Evolutionary conservation across 768 basidiomycete species (phyloP).

Genomic region (Pulveroboletus sp.): DNA sequence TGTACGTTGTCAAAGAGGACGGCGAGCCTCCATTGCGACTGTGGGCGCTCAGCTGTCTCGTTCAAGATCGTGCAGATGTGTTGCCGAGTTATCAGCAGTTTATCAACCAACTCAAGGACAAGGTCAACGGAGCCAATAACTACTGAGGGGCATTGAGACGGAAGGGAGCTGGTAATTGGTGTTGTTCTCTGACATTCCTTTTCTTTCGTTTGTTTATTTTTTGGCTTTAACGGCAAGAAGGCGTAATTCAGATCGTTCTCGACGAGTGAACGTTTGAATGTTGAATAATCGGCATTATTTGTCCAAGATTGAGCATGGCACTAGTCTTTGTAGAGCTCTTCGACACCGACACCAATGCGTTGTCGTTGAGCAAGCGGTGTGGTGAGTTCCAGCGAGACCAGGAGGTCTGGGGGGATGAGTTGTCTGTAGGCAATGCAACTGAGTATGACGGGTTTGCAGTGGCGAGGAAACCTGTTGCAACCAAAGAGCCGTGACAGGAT

Average conservation of each 20-base stretch:
- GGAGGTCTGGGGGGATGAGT: too few relatives aligned
- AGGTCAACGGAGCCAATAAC: slow-evolving; percentile 42
- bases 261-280: too few relatives aligned
- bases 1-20: slow-evolving; percentile 97
- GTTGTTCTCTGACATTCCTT: background rate
- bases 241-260: background rate
- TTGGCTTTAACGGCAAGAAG: background rate
- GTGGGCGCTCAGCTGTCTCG: slow-evolving; percentile 92
- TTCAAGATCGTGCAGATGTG: slow-evolving; percentile 94
- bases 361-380: too few relatives aligned
- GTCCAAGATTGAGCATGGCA: slow-evolving; percentile 9
- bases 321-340: background rate
- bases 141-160: slow-evolving; percentile 16
- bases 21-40: slow-evolving; percentile 90
- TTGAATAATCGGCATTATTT: background rate
- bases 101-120: slow-evolving; percentile 84
- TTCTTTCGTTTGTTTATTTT: background rate
- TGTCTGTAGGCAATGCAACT: too few relatives aligned
- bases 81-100: slow-evolving; percentile 96
- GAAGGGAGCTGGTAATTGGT: background rate
- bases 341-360: background rate
- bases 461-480: too few relatives aligned
- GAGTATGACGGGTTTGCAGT: too few relatives aligned
- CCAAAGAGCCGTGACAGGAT: too few relatives aligned
- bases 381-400: too few relatives aligned